These are phyloP conservation scores for Candida freyschussii DNA, from an alignment of 1,139 yeast species.

Conservation along the genomic window DNA sequence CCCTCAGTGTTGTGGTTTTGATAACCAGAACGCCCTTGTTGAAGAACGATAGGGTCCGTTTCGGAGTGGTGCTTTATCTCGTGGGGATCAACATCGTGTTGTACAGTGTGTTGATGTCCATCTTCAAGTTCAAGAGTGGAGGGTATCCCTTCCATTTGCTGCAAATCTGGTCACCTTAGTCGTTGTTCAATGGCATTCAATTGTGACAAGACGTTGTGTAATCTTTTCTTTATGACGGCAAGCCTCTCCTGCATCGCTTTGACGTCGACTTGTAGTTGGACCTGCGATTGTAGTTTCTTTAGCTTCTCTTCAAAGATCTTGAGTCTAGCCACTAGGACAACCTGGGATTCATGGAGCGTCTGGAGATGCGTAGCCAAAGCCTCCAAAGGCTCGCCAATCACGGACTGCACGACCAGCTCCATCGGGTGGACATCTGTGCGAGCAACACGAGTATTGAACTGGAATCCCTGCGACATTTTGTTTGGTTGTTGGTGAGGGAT, in stretches of 20 bases:
- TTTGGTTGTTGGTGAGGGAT: no score
- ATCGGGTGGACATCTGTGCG: slow-evolving; percentile 43
- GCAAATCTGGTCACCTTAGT: slow-evolving; percentile 23
- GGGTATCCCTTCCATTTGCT: slow-evolving; percentile 55
- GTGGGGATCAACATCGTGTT: slow-evolving; percentile 41
- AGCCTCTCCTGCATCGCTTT: slow-evolving; percentile 33
- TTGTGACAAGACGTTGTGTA: slow-evolving; percentile 31
- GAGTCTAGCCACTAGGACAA: slow-evolving; percentile 46
- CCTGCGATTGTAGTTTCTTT: slow-evolving; percentile 15
- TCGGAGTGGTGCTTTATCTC: slow-evolving; percentile 40
- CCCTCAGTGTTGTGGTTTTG: slow-evolving; percentile 45
- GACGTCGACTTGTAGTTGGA: slow-evolving; percentile 16
- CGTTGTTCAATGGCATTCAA: slow-evolving; percentile 35
- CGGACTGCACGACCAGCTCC: slow-evolving; percentile 51
- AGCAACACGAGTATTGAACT: slow-evolving; percentile 5
- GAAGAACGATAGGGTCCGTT: slow-evolving; percentile 37
- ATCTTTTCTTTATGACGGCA: slow-evolving; percentile 32
- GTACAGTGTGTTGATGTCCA: slow-evolving; percentile 49
- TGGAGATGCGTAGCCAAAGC: slow-evolving; percentile 46
- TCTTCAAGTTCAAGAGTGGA: slow-evolving; percentile 53
- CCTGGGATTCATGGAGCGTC: slow-evolving; percentile 52
- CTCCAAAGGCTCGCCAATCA: slow-evolving; percentile 51
- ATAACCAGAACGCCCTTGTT: slow-evolving; percentile 45
- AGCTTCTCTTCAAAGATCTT: slow-evolving; percentile 27
- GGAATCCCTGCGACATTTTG: slow-evolving; percentile 10